Evolutionary conservation across 1,139 yeast genomes (phyloP).

Genomic region (Hansenula anomala): DNA sequence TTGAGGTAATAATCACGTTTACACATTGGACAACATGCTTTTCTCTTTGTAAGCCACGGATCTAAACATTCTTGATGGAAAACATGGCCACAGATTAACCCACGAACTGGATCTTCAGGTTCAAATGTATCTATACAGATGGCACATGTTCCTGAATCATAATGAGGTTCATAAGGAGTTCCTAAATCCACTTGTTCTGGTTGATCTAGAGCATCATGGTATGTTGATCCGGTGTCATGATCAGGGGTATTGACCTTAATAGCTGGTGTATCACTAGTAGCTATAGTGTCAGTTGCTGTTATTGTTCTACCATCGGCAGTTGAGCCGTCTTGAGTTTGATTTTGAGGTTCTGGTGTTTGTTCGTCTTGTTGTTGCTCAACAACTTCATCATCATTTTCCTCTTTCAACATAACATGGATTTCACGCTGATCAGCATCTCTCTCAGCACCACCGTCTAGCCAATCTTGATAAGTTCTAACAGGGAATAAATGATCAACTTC

Average conservation of each 20-base stretch:
- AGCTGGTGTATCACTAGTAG: not conserved
- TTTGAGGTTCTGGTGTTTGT: too few relatives aligned
- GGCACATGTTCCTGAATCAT: slow-evolving; percentile 73
- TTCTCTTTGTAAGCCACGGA: slow-evolving; percentile 73
- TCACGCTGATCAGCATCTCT: slow-evolving; percentile 21
- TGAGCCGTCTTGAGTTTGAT: not conserved
- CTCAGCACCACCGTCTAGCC: slow-evolving; percentile 46
- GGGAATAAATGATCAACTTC: slow-evolving; percentile 71
- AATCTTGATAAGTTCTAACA: slow-evolving; percentile 50
- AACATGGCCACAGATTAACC: slow-evolving; percentile 78
- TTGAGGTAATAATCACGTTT: slow-evolving; percentile 62
- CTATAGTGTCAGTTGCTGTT: not conserved
- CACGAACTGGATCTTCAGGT: slow-evolving; percentile 61
- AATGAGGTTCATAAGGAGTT: slow-evolving; percentile 32
- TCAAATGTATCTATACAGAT: slow-evolving; percentile 69
- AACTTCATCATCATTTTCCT: slow-evolving; percentile 19
- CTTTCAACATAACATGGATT: slow-evolving; percentile 20
- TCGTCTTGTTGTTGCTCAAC: not conserved
- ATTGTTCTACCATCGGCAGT: not conserved
- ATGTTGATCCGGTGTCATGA: not conserved
- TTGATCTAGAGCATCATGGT: slow-evolving; percentile 8
- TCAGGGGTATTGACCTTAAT: not conserved
- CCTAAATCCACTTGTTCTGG: slow-evolving; percentile 17
- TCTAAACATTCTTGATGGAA: slow-evolving; percentile 78
- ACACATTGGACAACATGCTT: slow-evolving; percentile 86